These are phyloP conservation scores for Collybia sordida DNA, from an alignment of 768 basidiomycete genomes.

Conservation along the genomic window DNA sequence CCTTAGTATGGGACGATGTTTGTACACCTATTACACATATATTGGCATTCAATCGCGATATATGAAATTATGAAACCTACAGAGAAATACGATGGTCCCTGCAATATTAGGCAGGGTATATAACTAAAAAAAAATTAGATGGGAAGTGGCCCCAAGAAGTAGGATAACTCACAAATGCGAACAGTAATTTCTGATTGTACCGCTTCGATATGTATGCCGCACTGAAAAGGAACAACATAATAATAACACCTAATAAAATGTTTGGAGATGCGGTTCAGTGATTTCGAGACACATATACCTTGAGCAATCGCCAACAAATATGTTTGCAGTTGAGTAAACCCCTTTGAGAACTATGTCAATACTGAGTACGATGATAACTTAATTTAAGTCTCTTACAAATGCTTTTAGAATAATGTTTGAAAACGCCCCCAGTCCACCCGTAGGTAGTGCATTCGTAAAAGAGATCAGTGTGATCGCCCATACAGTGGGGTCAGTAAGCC, in stretches of 20 bases:
- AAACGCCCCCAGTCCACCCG: conserved; percentile 49
- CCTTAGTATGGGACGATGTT: conserved; percentile 38
- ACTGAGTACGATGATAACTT: neutral
- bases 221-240: conserved; percentile 43
- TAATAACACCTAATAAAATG: conserved; percentile 27
- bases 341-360: conserved; percentile 22
- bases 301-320: conserved; percentile 52
- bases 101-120: conserved; percentile 48
- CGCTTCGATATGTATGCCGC: conserved; percentile 40
- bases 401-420: conserved; percentile 52
- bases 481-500: conserved; percentile 42
- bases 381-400: conserved; percentile 28
- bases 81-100: conserved; percentile 50
- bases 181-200: conserved; percentile 44
- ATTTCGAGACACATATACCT: conserved; percentile 15
- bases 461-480: conserved; percentile 47
- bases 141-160: neutral
- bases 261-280: conserved; percentile 17
- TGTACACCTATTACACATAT: conserved; percentile 27
- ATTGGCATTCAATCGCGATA: neutral
- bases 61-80: conserved; percentile 12
- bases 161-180: conserved; percentile 35
- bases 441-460: conserved; percentile 46
- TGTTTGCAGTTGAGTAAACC: conserved; percentile 48
- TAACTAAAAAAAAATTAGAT: conserved; percentile 22